These are phyloP conservation scores for Curvularia eragrostidis DNA, from an alignment of 2,329 filamentous ascomycete genomes.

Conservation along the genomic window DNA sequence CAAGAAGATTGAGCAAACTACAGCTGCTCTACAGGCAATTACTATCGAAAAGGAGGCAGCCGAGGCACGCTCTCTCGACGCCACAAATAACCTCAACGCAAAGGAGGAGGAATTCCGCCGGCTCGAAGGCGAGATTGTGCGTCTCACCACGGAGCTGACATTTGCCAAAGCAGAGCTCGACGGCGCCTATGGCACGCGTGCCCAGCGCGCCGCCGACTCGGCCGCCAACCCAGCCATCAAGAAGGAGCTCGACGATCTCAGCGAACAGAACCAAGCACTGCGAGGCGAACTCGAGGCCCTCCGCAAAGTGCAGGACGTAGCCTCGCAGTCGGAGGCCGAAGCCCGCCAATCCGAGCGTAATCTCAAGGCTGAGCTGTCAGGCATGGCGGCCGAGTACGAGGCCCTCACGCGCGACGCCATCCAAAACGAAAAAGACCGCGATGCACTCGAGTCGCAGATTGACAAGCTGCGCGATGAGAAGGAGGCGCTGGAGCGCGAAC, in stretches of 20 bases:
- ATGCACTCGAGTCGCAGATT: conserved; percentile 67
- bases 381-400: conserved; percentile 74
- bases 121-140: conserved; percentile 68
- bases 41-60: conserved; percentile 43
- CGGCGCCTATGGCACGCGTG: conserved; percentile 84
- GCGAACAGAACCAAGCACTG: conserved; percentile 53
- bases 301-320: conserved; percentile 47
- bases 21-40: conserved; percentile 33
- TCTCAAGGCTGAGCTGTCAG: conserved; percentile 70
- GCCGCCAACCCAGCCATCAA: conserved; percentile 64
- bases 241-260: conserved; percentile 65
- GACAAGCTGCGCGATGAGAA: conserved; percentile 69
- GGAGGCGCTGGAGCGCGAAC: conserved; percentile 67
- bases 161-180: conserved; percentile 90
- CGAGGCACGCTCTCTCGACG: conserved; percentile 39
- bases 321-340: conserved; percentile 45
- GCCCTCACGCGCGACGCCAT: conserved; percentile 72
- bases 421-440: conserved; percentile 74
- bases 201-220: conserved; percentile 71
- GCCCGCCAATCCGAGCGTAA: conserved; percentile 50
- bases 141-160: conserved; percentile 80
- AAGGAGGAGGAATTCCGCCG: conserved; percentile 48
- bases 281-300: conserved; percentile 53
- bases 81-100: conserved; percentile 36
- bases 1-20: conserved; percentile 39